phyloP scores from a whole-genome alignment of 495 filamentous ascomycete species.

The Pseudomonodictys pantanalensis region DNA sequence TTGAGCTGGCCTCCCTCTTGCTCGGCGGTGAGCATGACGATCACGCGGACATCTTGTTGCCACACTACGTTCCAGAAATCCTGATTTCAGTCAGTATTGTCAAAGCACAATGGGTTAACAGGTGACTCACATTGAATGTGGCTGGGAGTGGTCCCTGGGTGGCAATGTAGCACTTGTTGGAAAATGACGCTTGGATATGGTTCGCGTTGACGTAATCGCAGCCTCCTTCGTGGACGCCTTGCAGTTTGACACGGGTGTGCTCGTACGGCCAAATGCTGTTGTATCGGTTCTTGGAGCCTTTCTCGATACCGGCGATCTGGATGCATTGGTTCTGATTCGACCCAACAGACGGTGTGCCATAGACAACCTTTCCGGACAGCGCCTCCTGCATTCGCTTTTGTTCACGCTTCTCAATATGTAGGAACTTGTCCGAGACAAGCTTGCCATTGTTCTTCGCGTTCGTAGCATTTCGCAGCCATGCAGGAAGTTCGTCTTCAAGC shows the following conservation, averaged over 20 bases:
- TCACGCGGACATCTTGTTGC: constrained; percentile 91
- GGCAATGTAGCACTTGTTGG: constrained; percentile 89
- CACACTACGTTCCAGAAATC: constrained; percentile 98
- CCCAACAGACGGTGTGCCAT: constrained; percentile 43
- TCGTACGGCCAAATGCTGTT: constrained; percentile 98
- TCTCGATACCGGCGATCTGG: constrained; percentile 84
- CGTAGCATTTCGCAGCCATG: constrained; percentile 71
- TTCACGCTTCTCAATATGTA: constrained; percentile 79
- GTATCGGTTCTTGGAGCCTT: constrained; percentile 92
- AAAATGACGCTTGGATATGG: constrained; percentile 71
- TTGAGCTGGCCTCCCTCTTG: constrained; percentile 91
- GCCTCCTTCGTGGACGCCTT: constrained; percentile 62
- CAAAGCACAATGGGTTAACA: not conserved
- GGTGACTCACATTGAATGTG: constrained; percentile 75
- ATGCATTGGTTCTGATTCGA: constrained; percentile 35
- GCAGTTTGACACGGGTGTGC: constrained; percentile 80
- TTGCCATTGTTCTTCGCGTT: constrained; percentile 69
- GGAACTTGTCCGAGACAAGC: constrained; percentile 75
- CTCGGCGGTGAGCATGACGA: constrained; percentile 97
- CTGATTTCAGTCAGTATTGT: constrained; percentile 53
- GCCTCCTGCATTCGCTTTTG: constrained; percentile 89
- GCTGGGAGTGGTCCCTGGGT: constrained; percentile 90
- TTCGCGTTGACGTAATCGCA: constrained; percentile 98
- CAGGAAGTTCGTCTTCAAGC: constrained; percentile 54
- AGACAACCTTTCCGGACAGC: constrained; percentile 61